Evolutionary conservation across 2,329 filamentous ascomycete species (phyloP).

Genomic region (Aspergillus bombycis): DNA sequence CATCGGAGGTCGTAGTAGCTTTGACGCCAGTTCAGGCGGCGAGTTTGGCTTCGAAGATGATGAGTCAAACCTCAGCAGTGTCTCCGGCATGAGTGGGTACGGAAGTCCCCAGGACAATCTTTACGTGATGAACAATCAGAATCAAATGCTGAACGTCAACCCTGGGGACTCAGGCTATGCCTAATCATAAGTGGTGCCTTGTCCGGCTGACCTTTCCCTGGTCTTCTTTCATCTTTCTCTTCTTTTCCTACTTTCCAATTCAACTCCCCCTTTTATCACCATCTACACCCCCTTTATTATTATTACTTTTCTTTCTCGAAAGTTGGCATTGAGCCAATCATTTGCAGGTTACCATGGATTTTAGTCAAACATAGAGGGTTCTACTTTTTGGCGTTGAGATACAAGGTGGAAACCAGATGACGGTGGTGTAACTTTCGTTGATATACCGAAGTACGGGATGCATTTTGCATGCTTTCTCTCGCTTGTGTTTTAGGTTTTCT

Average conservation of each 20-base stretch:
- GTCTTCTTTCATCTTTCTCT: not conserved
- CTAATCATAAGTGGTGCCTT: slow-evolving; percentile 9
- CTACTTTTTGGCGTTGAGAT: slow-evolving; percentile 29
- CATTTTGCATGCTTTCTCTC: not conserved
- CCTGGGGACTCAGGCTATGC: slow-evolving; percentile 30
- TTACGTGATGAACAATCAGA: slow-evolving; percentile 31
- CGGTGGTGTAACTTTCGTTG: slow-evolving; percentile 15
- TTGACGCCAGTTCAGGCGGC: slow-evolving; percentile 48
- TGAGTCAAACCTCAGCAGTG: slow-evolving; percentile 40
- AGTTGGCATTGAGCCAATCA: not conserved
- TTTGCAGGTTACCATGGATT: not conserved
- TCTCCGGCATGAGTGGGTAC: slow-evolving; percentile 38
- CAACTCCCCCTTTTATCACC: not conserved
- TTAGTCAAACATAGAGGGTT: slow-evolving; percentile 23
- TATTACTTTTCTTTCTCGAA: not conserved
- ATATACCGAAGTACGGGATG: not conserved
- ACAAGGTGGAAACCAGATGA: slow-evolving; percentile 20
- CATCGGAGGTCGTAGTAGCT: slow-evolving; percentile 67
- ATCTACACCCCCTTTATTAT: not conserved
- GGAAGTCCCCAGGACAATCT: slow-evolving; percentile 38
- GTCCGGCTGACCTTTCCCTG: slow-evolving; percentile 4
- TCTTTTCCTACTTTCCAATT: not conserved
- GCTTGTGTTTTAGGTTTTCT: slow-evolving; percentile 6
- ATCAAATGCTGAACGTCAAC: slow-evolving; percentile 35
- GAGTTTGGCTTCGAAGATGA: slow-evolving; percentile 50